Percentiles rank a stretch among this genome's conserved stretches.
These are phyloP conservation scores for Globisporangium echinulatum DNA, from an alignment of 352 stramenopile species.

Conservation along the genomic window DNA sequence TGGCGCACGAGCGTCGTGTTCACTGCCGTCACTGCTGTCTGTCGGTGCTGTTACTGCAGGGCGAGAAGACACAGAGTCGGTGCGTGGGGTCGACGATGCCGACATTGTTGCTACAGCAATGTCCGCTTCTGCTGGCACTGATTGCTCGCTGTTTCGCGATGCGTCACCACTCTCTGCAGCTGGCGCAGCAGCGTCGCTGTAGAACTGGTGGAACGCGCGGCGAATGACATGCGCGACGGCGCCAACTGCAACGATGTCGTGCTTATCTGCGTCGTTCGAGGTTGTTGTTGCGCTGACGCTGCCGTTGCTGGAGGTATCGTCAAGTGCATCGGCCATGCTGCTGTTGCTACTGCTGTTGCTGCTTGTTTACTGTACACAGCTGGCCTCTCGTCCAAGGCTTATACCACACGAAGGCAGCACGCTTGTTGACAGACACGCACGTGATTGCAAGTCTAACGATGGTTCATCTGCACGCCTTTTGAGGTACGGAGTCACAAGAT, in stretches of 20 bases:
- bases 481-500: no score
- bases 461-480: no score
- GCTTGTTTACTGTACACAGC: no score
- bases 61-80: neutral
- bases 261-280: slow-evolving; percentile 11
- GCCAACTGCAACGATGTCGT: slow-evolving; percentile 63
- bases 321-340: neutral
- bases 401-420: no score
- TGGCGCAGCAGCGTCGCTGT: slow-evolving; percentile 7
- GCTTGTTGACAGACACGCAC: no score
- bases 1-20: no score
- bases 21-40: neutral
- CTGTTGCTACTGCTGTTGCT: no score
- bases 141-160: no score
- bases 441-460: no score
- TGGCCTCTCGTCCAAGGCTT: no score
- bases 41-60: neutral
- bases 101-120: neutral
- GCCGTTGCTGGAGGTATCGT: neutral
- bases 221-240: slow-evolving; percentile 68
- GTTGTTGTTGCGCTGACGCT: neutral
- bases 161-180: no score
- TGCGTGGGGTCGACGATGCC: neutral
- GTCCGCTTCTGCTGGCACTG: neutral
- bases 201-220: slow-evolving; percentile 66